A percentile compares a stretch with the other conserved stretches of the same genome.
These are phyloP conservation scores for Metarhizium rileyi DNA, from an alignment of 2,329 filamentous ascomycete genomes.

Conservation along the genomic window DNA sequence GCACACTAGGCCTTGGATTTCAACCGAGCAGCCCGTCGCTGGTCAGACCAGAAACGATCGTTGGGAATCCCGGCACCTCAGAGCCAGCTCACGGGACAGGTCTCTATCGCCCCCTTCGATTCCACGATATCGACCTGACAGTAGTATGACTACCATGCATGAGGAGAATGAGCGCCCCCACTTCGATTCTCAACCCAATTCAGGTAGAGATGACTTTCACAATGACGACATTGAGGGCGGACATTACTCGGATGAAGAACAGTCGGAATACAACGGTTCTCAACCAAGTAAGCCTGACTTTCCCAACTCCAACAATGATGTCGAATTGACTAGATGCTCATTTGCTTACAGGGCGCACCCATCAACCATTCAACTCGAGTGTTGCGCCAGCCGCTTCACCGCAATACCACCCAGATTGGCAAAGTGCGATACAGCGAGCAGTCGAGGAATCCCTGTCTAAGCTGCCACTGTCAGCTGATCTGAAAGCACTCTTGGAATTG, in stretches of 20 bases:
- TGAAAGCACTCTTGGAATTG: slow-evolving; percentile 5
- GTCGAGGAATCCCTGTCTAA: slow-evolving; percentile 7
- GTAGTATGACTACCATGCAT: neutral
- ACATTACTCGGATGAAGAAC: neutral
- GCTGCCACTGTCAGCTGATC: slow-evolving; percentile 4
- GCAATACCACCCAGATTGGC: slow-evolving; percentile 1
- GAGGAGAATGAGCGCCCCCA: neutral
- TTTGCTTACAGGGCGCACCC: neutral
- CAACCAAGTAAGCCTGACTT: neutral
- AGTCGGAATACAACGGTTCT: neutral
- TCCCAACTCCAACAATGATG: neutral
- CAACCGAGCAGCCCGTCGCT: neutral
- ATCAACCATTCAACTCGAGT: neutral
- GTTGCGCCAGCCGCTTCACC: neutral
- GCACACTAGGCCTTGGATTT: neutral
- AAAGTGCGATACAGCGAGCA: slow-evolving; percentile 4
- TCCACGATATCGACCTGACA: slow-evolving; percentile 7
- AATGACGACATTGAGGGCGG: neutral
- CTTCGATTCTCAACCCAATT: neutral
- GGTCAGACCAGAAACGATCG: neutral
- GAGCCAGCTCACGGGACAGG: neutral
- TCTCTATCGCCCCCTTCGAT: slow-evolving; percentile 8
- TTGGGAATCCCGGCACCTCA: slow-evolving; percentile 2
- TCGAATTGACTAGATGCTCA: neutral
- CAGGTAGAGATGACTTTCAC: neutral